phyloP scores from a whole-genome alignment of 345 rosid species.

The Bruguiera sexangula region DNA sequence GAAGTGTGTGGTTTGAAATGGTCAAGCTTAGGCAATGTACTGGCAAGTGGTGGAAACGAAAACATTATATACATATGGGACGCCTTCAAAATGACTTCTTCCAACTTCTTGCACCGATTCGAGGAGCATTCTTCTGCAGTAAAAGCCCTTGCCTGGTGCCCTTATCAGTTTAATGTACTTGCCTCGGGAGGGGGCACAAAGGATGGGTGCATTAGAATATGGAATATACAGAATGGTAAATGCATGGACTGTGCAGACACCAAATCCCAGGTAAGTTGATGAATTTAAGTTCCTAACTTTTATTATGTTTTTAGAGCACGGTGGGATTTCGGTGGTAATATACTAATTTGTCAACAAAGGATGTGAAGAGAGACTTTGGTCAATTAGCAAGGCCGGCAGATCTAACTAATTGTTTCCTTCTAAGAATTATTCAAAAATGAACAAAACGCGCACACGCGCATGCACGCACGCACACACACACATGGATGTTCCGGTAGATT shows the following conservation, averaged over 20 bases:
- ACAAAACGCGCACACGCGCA: neutral
- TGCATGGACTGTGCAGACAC: conserved; percentile 35
- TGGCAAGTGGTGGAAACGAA: conserved; percentile 65
- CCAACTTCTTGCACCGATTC: conserved; percentile 36
- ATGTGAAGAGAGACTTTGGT: neutral
- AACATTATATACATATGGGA: conserved; percentile 47
- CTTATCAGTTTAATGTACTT: conserved; percentile 43
- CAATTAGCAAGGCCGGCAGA: neutral
- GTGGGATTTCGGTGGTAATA: neutral
- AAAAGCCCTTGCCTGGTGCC: conserved; percentile 63
- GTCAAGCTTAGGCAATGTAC: conserved; percentile 40
- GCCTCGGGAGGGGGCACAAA: conserved; percentile 55
- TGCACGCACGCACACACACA: neutral
- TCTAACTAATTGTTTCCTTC: neutral
- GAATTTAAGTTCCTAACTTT: neutral
- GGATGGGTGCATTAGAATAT: conserved; percentile 47
- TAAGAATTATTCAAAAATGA: neutral
- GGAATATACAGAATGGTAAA: conserved; percentile 38
- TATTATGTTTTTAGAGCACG: neutral
- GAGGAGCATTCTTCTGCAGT: conserved; percentile 45
- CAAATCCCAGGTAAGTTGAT: conserved; percentile 42
- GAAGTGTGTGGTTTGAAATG: conserved; percentile 54
- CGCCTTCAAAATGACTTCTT: conserved; percentile 46
- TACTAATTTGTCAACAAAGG: too few relatives aligned
- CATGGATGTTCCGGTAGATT: neutral